Percentiles rank a stretch among this genome's conserved stretches.
Evolutionary conservation across 2,329 filamentous ascomycete genomes (phyloP).

Genomic region (Fusarium lateritium): DNA sequence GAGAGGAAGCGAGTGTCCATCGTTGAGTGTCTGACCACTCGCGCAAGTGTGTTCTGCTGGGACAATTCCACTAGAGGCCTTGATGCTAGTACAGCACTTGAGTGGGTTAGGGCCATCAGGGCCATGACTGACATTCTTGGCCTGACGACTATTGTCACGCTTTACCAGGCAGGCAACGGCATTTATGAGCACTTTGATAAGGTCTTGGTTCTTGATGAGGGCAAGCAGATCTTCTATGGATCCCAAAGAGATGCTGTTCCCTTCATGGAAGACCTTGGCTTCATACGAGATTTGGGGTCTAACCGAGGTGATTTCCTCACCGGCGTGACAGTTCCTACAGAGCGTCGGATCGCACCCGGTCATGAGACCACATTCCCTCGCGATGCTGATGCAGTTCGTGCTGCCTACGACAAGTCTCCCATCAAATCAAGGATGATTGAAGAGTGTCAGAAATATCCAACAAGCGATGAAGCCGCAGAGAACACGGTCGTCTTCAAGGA

Average conservation of each 20-base stretch:
- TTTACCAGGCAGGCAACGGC: constrained; percentile 79
- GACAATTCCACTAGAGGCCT: constrained; percentile 77
- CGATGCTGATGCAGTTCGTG: constrained; percentile 59
- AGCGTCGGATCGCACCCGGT: constrained; percentile 70
- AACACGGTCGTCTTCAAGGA: constrained; percentile 68
- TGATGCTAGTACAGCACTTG: constrained; percentile 74
- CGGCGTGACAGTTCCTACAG: constrained; percentile 76
- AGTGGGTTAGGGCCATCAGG: constrained; percentile 71
- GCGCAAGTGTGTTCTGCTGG: constrained; percentile 74
- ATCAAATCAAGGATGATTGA: constrained; percentile 65
- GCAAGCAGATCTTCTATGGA: constrained; percentile 77
- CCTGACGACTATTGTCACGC: constrained; percentile 72
- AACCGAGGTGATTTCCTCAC: constrained; percentile 78
- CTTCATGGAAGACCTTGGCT: constrained; percentile 76
- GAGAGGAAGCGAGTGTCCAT: constrained; percentile 80
- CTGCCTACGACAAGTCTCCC: constrained; percentile 65
- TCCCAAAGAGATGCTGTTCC: constrained; percentile 69
- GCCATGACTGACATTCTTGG: constrained; percentile 74
- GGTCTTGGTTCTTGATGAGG: constrained; percentile 77
- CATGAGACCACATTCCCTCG: constrained; percentile 60
- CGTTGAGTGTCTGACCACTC: constrained; percentile 72
- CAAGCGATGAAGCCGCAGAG: constrained; percentile 61
- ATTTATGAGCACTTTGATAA: constrained; percentile 81
- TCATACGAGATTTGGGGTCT: constrained; percentile 71
- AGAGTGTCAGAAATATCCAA: constrained; percentile 69